These are phyloP conservation scores for Corymbia maculata DNA, from an alignment of 345 rosid genomes.

Conservation along the genomic window DNA sequence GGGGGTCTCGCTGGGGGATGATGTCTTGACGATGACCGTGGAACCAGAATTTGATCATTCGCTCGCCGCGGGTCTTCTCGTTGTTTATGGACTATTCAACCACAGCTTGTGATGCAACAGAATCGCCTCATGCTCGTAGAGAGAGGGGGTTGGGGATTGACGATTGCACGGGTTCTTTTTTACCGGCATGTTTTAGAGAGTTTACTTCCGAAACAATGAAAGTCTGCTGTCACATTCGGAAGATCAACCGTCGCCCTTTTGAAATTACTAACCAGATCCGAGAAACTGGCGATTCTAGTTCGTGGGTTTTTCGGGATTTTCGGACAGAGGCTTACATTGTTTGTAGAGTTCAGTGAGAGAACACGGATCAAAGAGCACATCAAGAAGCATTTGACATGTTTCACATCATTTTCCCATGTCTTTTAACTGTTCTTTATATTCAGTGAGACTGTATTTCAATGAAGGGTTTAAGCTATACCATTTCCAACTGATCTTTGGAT, in stretches of 20 bases:
- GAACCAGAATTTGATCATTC: conserved; percentile 19
- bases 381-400: background rate
- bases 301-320: background rate
- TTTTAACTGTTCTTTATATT: background rate
- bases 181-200: background rate
- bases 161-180: background rate
- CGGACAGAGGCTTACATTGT: background rate
- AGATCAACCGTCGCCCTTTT: background rate
- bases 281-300: background rate
- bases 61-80: conserved; percentile 18
- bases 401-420: background rate
- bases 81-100: conserved; percentile 24
- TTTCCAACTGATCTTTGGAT: background rate
- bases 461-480: background rate
- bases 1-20: conserved; percentile 26
- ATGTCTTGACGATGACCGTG: conserved; percentile 28
- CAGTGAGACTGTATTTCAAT: background rate
- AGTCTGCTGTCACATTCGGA: background rate
- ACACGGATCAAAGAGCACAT: background rate
- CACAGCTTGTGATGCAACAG: conserved; percentile 3
- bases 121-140: background rate
- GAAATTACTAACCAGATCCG: background rate
- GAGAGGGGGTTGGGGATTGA: background rate
- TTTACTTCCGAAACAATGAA: background rate
- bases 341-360: background rate